Evolutionary conservation across 1,139 yeast genomes (phyloP).

Genomic region (Candida labiduridarum): DNA sequence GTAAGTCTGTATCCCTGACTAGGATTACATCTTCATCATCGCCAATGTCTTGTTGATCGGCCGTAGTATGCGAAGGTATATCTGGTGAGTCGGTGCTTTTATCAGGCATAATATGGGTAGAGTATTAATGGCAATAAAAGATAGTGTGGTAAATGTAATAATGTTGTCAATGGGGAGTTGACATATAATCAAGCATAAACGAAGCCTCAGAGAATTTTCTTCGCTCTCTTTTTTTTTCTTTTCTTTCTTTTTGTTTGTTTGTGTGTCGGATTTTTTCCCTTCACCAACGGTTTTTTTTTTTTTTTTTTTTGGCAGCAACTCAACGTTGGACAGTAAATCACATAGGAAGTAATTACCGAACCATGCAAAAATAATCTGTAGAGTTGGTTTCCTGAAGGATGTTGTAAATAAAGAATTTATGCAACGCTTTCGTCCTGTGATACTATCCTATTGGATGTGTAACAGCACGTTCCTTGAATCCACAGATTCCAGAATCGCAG

Average conservation of each 20-base stretch:
- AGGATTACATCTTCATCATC: slow-evolving; percentile 1
- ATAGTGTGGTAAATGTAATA: not conserved
- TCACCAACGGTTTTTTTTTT: slow-evolving; percentile 5
- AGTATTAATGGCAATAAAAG: not conserved
- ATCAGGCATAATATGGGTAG: not conserved
- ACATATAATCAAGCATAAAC: not conserved
- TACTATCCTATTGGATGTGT: too few relatives aligned
- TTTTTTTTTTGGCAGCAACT: slow-evolving; percentile 6
- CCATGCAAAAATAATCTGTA: not conserved
- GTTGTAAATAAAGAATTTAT: too few relatives aligned
- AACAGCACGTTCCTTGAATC: too few relatives aligned
- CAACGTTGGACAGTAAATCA: not conserved
- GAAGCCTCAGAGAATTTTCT: not conserved
- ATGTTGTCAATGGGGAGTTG: not conserved
- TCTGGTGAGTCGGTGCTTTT: not conserved
- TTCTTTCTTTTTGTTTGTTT: not conserved
- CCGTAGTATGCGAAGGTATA: not conserved
- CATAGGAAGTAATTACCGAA: too few relatives aligned
- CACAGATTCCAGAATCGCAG: too few relatives aligned
- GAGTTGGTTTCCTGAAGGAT: not conserved
- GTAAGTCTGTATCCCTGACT: not conserved
- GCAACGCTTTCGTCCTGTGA: too few relatives aligned
- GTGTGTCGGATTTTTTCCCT: not conserved
- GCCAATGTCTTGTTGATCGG: not conserved
- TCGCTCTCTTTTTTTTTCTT: slow-evolving; percentile 1